Conservation (phyloP, 2,329 filamentous ascomycete species). For the Cladorrhinum sp. region DNA sequence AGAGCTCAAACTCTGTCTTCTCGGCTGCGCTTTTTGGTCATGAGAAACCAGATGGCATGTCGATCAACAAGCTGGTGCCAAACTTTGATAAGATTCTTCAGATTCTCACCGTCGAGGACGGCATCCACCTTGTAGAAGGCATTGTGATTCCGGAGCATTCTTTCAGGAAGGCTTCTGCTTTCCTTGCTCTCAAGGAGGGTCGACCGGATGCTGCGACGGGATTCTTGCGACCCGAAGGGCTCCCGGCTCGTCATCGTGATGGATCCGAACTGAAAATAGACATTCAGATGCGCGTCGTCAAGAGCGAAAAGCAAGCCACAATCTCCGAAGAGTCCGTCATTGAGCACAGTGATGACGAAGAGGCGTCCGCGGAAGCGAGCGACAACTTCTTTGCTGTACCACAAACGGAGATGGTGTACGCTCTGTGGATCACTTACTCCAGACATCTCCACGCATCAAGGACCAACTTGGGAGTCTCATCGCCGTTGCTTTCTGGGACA, state of each 20-base stretch:
- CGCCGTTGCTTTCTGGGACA: slow-evolving; percentile 60
- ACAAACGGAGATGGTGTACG: slow-evolving; percentile 80
- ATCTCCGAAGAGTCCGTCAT: slow-evolving; percentile 62
- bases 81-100: slow-evolving; percentile 80
- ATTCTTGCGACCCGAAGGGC: slow-evolving; percentile 79
- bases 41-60: slow-evolving; percentile 74
- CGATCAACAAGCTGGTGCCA: slow-evolving; percentile 78
- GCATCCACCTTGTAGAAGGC: slow-evolving; percentile 80
- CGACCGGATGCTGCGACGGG: slow-evolving; percentile 73
- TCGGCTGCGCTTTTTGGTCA: slow-evolving; percentile 89
- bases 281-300: slow-evolving; percentile 93
- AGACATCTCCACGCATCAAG: slow-evolving; percentile 80
- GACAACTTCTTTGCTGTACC: slow-evolving; percentile 48
- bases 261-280: slow-evolving; percentile 91
- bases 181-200: slow-evolving; percentile 79
- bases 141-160: slow-evolving; percentile 96
- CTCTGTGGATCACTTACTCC: slow-evolving; percentile 96
- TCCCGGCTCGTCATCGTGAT: slow-evolving; percentile 84
- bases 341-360: slow-evolving; percentile 58
- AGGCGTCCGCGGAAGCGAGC: slow-evolving; percentile 39
- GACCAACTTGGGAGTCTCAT: slow-evolving; percentile 56
- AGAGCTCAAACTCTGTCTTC: slow-evolving; percentile 93
- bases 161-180: slow-evolving; percentile 82
- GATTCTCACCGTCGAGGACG: slow-evolving; percentile 82
- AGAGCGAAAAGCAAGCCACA: slow-evolving; percentile 70